Evolutionary conservation across 2,329 filamentous ascomycete genomes (phyloP).

Genomic region (Colletotrichum incanum): DNA sequence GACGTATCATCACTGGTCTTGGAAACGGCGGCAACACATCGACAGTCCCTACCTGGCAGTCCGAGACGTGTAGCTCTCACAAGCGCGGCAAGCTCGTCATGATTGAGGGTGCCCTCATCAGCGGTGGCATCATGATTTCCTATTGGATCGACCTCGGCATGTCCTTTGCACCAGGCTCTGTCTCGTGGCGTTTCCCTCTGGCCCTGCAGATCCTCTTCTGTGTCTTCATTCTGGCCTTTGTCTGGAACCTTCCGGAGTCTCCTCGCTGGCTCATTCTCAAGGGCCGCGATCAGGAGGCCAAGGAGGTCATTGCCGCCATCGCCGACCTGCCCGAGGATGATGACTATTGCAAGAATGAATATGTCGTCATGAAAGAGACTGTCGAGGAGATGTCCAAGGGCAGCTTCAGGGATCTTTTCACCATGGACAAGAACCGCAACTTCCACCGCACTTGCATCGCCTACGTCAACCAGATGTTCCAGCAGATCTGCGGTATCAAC

Average conservation of each 20-base stretch:
- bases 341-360: constrained; percentile 69
- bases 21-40: constrained; percentile 57
- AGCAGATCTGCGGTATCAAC: constrained; percentile 55
- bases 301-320: constrained; percentile 60
- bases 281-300: constrained; percentile 60
- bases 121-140: constrained; percentile 69
- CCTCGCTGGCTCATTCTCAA: constrained; percentile 61
- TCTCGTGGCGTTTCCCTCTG: constrained; percentile 74
- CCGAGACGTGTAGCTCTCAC: constrained; percentile 71
- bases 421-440: constrained; percentile 69
- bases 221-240: constrained; percentile 68
- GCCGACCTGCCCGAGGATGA: constrained; percentile 61
- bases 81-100: constrained; percentile 74
- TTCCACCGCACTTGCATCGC: constrained; percentile 69
- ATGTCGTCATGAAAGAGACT: constrained; percentile 69
- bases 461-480: constrained; percentile 72
- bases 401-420: constrained; percentile 71
- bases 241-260: constrained; percentile 69
- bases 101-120: constrained; percentile 73
- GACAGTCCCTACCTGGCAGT: constrained; percentile 73
- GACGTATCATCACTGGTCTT: constrained; percentile 62
- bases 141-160: constrained; percentile 75
- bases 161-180: constrained; percentile 65
- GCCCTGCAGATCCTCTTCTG: constrained; percentile 73
- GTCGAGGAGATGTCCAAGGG: constrained; percentile 74